phyloP scores from a whole-genome alignment of 2,329 filamentous ascomycete genomes.

The Pseudogymnoascus sp. region DNA sequence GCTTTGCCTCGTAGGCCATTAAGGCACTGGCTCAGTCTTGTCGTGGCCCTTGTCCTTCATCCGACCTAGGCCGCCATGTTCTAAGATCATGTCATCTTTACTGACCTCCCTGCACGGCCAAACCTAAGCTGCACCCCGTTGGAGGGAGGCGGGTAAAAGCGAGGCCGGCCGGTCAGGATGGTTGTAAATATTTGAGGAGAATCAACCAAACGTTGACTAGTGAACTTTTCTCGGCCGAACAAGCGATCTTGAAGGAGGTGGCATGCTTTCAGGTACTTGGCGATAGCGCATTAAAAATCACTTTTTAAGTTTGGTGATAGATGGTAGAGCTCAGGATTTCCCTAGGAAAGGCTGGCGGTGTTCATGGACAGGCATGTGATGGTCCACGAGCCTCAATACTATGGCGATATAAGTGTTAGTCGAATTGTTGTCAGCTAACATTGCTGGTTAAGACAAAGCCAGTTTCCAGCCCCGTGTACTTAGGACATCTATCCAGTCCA shows the following conservation, averaged over 20 bases:
- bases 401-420: too few relatives aligned
- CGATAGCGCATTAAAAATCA: neutral
- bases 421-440: neutral
- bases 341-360: neutral
- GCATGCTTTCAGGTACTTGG: neutral
- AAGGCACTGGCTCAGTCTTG: neutral
- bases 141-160: neutral
- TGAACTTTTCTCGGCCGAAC: neutral
- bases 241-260: neutral
- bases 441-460: neutral
- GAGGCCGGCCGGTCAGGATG: neutral
- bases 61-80: neutral
- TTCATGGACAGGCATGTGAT: neutral
- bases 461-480: neutral
- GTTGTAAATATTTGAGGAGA: neutral
- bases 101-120: neutral
- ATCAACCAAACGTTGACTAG: neutral
- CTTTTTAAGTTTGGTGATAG: neutral
- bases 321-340: neutral
- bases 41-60: neutral
- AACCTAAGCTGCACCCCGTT: neutral
- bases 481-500: conserved; percentile 6
- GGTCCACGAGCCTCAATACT: neutral
- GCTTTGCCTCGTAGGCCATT: neutral
- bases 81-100: neutral